These are phyloP conservation scores for Penicillium brasilianum DNA, from an alignment of 2,329 filamentous ascomycete genomes.

Conservation along the genomic window DNA sequence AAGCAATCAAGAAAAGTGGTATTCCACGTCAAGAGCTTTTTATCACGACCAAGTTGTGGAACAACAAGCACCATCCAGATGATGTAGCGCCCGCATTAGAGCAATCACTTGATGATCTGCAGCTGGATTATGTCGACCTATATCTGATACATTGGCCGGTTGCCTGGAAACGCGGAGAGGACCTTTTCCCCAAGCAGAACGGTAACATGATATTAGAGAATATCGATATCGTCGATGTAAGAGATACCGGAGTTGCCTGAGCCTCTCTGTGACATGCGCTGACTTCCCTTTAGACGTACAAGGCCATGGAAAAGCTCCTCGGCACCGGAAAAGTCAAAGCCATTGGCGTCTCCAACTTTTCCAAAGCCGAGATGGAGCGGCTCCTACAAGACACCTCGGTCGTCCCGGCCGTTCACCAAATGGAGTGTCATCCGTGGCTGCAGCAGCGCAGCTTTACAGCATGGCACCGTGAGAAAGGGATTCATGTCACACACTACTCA, in stretches of 20 bases:
- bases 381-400: constrained; percentile 52
- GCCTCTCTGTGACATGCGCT: not conserved
- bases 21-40: constrained; percentile 69
- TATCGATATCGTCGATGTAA: constrained; percentile 56
- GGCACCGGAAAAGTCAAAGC: constrained; percentile 52
- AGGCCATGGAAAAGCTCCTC: constrained; percentile 54
- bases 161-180: constrained; percentile 57
- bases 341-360: constrained; percentile 61
- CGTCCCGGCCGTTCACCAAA: constrained; percentile 56
- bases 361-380: constrained; percentile 53
- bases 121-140: constrained; percentile 70
- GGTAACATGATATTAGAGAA: constrained; percentile 51
- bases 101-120: constrained; percentile 66
- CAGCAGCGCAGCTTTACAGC: constrained; percentile 56
- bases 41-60: constrained; percentile 71
- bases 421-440: constrained; percentile 60
- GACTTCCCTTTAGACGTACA: constrained; percentile 50
- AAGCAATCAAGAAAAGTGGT: constrained; percentile 66
- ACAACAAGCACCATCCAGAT: constrained; percentile 65
- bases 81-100: constrained; percentile 66
- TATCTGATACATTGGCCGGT: constrained; percentile 72
- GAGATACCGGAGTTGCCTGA: constrained; percentile 1
- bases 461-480: constrained; percentile 56
- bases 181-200: constrained; percentile 53
- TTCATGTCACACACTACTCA: constrained; percentile 61